phyloP scores from a whole-genome alignment of 2,329 filamentous ascomycete species.

The Fusarium sp. region DNA sequence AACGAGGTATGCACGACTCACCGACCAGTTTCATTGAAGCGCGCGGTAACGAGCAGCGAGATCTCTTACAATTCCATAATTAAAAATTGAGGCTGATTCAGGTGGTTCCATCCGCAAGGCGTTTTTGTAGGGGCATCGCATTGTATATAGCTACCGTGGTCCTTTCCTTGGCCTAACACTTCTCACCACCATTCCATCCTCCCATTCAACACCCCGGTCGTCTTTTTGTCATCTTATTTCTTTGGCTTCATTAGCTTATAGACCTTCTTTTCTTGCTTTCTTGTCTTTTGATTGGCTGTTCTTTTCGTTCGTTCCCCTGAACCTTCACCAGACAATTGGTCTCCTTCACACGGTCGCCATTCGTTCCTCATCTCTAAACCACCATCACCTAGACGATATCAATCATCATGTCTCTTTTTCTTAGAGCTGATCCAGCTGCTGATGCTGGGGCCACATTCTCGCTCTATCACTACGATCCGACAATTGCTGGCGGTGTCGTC shows the following conservation, averaged over 20 bases:
- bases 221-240: neutral
- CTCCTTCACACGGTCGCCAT: accelerated
- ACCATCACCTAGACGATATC: neutral
- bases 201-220: neutral
- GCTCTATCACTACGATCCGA: neutral
- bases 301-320: neutral
- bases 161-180: neutral
- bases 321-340: neutral
- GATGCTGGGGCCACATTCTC: neutral
- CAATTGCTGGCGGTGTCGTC: neutral
- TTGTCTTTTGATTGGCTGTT: neutral
- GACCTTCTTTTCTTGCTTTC: neutral
- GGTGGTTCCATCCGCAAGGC: neutral
- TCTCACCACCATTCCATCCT: neutral
- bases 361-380: neutral
- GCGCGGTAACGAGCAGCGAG: neutral
- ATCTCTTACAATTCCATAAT: neutral
- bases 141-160: neutral
- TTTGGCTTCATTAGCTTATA: neutral
- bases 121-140: neutral
- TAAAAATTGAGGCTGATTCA: neutral
- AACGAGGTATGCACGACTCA: neutral
- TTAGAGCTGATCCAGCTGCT: neutral
- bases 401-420: neutral
- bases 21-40: neutral